Percentiles rank a stretch among this genome's conserved stretches.
Evolutionary conservation across 2,329 filamentous ascomycete genomes (phyloP).

Genomic region (Diaporthe eres): DNA sequence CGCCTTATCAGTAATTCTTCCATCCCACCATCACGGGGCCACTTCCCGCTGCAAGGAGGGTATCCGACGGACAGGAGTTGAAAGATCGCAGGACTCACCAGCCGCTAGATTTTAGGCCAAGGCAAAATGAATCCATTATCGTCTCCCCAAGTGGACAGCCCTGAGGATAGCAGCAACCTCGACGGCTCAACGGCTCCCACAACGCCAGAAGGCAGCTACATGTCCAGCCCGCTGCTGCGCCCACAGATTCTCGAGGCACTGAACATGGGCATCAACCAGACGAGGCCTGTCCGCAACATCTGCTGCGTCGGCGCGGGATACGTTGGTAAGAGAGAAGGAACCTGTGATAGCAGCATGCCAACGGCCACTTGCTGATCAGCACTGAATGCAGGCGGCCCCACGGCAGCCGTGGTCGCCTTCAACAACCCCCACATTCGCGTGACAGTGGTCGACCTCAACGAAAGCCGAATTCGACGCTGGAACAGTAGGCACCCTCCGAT

Average conservation of each 20-base stretch:
- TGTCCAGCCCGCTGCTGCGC: conserved; percentile 58
- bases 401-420: conserved; percentile 80
- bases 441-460: conserved; percentile 81
- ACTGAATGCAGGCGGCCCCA: conserved; percentile 73
- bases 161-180: conserved; percentile 49
- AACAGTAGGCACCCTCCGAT: conserved; percentile 81
- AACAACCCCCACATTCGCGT: conserved; percentile 80
- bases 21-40: conserved; percentile 3
- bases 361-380: background rate
- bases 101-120: background rate
- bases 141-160: conserved; percentile 45
- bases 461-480: conserved; percentile 77
- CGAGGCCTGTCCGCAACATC: conserved; percentile 66
- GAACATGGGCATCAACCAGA: conserved; percentile 42
- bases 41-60: background rate
- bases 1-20: background rate
- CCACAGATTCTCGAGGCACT: conserved; percentile 44
- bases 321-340: conserved; percentile 69
- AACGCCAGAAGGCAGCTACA: conserved; percentile 59
- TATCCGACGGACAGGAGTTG: background rate
- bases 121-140: conserved; percentile 44
- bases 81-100: background rate
- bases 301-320: conserved; percentile 84
- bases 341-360: background rate
- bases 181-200: conserved; percentile 60